Base-by-base conservation (phyloP, 805 yeast species). In the Metschnikowia lunata region DNA sequence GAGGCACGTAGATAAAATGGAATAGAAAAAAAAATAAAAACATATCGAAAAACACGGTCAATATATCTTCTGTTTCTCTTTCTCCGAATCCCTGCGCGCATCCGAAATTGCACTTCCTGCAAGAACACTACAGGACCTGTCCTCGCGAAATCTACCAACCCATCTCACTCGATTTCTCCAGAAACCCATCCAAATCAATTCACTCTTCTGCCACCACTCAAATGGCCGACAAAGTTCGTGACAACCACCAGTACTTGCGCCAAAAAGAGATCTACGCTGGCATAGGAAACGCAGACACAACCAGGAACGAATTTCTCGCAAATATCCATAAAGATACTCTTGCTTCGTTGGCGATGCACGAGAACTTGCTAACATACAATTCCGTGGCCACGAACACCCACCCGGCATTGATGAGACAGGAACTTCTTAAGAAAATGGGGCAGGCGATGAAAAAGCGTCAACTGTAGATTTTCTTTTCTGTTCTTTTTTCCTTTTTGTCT, bases 201-300 rank as follows among this genome's bases (percentile, higher is more conserved):
- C 29, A 14, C 30, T 11, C 23, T n/a, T 15, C 33, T 32, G 12
- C 30, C 36, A 9, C 11, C 12, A 29, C 31, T 29, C 31, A 29
- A 37, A 70, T 70, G 88, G 82, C 88, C 6, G 89, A 84, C 52
- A 80, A 78, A 62, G 68, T 79, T 18, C 68, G 84, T 50, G 85
- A 82, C 35, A 72, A 72, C 48, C 83, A 78, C 54, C 68, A 71
- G 37, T 82, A 71, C 57, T 79, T 78, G 38, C 75, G 69, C 29
- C 67, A 79, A 40, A 82, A 80, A 54, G 52, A 79, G 35, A 79
- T 83, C 56, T 80, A 85, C 57, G 68, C 83, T 18, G 96, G 95
- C 1, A 61, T 90, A 1, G 97, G 97, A 0, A 74, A 80, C 56
- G 74, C 89, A 8, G 82, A 80, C 42, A 88, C 95, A 0, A 70